Evolutionary conservation across 768 basidiomycete species (phyloP).

Genomic region (Suillus discolor): DNA sequence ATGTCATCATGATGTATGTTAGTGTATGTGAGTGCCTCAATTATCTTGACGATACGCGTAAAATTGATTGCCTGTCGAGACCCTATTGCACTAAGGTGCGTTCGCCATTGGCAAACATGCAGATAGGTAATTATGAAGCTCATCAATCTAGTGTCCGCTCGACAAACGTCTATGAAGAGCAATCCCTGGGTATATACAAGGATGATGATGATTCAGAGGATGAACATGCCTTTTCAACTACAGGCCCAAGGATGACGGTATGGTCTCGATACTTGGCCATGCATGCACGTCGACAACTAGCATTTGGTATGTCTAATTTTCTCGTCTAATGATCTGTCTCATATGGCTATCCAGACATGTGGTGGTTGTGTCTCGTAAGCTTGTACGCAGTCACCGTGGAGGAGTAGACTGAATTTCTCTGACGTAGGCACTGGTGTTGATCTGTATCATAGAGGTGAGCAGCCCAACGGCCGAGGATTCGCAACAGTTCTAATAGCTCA

Average conservation of each 20-base stretch:
- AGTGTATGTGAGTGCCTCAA: slow-evolving; percentile 63
- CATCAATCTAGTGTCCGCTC: slow-evolving; percentile 69
- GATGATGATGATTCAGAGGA: slow-evolving; percentile 51
- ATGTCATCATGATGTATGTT: slow-evolving; percentile 94
- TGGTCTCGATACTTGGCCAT: slow-evolving; percentile 79
- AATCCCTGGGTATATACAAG: slow-evolving; percentile 79
- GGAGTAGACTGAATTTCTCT: not conserved
- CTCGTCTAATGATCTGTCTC: not conserved
- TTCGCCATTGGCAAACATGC: not conserved
- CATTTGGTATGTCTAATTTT: slow-evolving; percentile 65
- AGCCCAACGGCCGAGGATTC: not conserved
- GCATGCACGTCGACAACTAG: slow-evolving; percentile 87
- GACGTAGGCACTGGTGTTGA: slow-evolving; percentile 71
- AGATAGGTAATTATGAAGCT: slow-evolving; percentile 4
- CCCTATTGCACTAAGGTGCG: slow-evolving; percentile 79
- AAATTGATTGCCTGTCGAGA: slow-evolving; percentile 41
- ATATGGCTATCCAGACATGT: slow-evolving; percentile 69
- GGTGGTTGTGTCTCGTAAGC: slow-evolving; percentile 71
- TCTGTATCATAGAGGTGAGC: slow-evolving; percentile 91
- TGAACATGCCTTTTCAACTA: slow-evolving; percentile 42
- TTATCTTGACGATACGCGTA: slow-evolving; percentile 1
- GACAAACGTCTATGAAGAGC: slow-evolving; percentile 94
- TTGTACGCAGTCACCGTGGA: not conserved
- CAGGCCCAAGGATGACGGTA: slow-evolving; percentile 56
- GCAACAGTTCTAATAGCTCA: slow-evolving; percentile 3